phyloP scores from a whole-genome alignment of 176 grass and related monocot species.

The Themeda triandra region DNA sequence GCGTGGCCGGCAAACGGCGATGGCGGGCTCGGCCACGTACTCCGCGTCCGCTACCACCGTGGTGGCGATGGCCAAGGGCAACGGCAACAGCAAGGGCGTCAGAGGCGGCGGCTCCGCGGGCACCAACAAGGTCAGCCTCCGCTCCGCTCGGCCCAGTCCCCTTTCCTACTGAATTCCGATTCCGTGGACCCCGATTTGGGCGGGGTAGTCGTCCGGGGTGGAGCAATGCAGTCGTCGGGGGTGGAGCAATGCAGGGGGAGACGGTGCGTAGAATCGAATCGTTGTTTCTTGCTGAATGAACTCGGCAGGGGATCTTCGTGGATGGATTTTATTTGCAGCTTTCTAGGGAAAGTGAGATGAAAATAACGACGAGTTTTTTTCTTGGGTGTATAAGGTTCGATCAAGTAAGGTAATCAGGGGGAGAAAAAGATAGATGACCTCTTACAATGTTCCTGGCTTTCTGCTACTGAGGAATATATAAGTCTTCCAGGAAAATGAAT shows the following conservation, averaged over 20 bases:
- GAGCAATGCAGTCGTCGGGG: background rate
- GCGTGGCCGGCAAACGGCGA: background rate
- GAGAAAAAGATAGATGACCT: background rate
- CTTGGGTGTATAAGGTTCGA: background rate
- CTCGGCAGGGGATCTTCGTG: background rate
- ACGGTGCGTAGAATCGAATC: background rate
- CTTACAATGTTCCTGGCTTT: no score
- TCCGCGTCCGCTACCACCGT: slow-evolving; percentile 36
- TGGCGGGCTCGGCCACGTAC: slow-evolving; percentile 40
- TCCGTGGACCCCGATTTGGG: background rate
- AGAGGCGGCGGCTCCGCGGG: slow-evolving; percentile 21
- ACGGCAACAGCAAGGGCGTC: slow-evolving; percentile 15
- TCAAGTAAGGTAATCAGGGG: background rate
- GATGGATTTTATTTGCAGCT: background rate
- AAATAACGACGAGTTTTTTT: background rate
- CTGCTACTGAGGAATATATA: background rate
- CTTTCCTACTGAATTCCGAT: background rate
- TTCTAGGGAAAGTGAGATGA: no score
- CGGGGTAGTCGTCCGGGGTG: background rate
- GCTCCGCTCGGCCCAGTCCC: background rate
- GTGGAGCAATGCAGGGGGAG: background rate
- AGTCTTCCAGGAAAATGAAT: background rate
- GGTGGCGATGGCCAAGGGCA: slow-evolving; percentile 48
- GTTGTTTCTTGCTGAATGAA: background rate
- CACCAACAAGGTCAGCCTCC: slow-evolving; percentile 26